Base-by-base conservation (phyloP, 2,329 filamentous ascomycete genomes). In the Periconia macrospinosa region DNA sequence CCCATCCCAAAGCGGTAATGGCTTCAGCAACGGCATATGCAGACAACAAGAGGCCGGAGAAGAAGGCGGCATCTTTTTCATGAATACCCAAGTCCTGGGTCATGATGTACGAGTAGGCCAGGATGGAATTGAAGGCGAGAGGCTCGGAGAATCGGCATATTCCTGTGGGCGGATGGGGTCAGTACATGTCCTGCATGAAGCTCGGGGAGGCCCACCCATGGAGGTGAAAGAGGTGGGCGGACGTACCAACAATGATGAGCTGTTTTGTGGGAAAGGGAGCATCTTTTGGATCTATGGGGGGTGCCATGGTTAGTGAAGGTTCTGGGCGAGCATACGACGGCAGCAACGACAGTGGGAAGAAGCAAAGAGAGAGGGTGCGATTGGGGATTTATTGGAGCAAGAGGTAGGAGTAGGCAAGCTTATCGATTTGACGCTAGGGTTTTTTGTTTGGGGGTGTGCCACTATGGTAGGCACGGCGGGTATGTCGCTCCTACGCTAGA, bases 81-180 rank as follows among this genome's bases (percentile, higher is more conserved):
- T 59, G 53, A 46, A 69, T 71, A 41, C 71, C 70, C 41, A 81
- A 61, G 47, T 75, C 70, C 54, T 71, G 61, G 19, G 74, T 71
- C 65, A 75, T 72, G 47, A 67, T 59, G 52, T 63, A 71, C 50
- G 71, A 71, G 59, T 96, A 97, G 30, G 92, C 92, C 66, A 95
- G 95, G 76, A 96, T 96, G 71, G 91, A 95, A 14, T 92, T 96
- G 67, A 97, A 85, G 43, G 92, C 92, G 67, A 97, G 92, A 30
- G 92, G 92, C 76, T 97, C 92, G 52, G 92, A 91, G 61, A 97
- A 85, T 66, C 92, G 91, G 69, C 95, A 92, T 79, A 96, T 91
- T 72, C 91, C 92, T 95, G 65, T 6, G 11, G 11, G 11, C 3
- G 11, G 33, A 6, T 30, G 30, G 20, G 15, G 41, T 18, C 15